phyloP scores from a whole-genome alignment of 1,139 yeast genomes.

The Maudiozyma humilis region DNA sequence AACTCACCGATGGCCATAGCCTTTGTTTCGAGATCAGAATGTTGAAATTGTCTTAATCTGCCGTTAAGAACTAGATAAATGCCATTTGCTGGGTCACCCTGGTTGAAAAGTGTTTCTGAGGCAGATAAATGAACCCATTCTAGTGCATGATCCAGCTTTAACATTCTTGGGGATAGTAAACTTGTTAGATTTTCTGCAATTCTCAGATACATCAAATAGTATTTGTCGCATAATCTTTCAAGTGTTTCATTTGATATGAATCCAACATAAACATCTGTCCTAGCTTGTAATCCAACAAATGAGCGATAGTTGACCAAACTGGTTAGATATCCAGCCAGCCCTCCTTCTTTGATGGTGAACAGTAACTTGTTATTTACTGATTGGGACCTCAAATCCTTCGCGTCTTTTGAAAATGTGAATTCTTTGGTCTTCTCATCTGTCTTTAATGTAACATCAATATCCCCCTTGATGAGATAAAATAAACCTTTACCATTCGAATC shows the following conservation, averaged over 20 bases:
- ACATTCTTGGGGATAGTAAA: conserved; percentile 56
- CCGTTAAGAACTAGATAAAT: conserved; percentile 89
- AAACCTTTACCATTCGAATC: conserved; percentile 65
- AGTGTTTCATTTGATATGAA: conserved; percentile 56
- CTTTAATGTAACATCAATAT: conserved; percentile 50
- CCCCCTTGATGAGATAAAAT: conserved; percentile 71
- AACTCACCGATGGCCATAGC: conserved; percentile 54
- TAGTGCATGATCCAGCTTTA: conserved; percentile 78
- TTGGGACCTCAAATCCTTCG: neutral
- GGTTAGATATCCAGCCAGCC: conserved; percentile 81
- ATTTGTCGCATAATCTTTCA: conserved; percentile 62
- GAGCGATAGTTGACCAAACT: conserved; percentile 75
- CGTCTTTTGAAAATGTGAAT: neutral
- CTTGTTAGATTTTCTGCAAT: conserved; percentile 66
- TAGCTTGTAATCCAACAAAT: conserved; percentile 59
- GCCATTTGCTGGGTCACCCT: conserved; percentile 86
- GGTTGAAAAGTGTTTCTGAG: conserved; percentile 69
- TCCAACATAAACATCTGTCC: conserved; percentile 57
- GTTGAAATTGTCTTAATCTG: conserved; percentile 58
- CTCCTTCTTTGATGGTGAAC: conserved; percentile 65
- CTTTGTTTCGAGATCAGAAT: neutral
- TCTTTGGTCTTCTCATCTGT: conserved; percentile 13
- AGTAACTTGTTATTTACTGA: conserved; percentile 27
- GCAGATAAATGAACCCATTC: conserved; percentile 93
- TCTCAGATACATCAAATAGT: conserved; percentile 66